Base-by-base conservation (phyloP, 2,329 filamentous ascomycete species). In the Talaromyces albobiverticillius region DNA sequence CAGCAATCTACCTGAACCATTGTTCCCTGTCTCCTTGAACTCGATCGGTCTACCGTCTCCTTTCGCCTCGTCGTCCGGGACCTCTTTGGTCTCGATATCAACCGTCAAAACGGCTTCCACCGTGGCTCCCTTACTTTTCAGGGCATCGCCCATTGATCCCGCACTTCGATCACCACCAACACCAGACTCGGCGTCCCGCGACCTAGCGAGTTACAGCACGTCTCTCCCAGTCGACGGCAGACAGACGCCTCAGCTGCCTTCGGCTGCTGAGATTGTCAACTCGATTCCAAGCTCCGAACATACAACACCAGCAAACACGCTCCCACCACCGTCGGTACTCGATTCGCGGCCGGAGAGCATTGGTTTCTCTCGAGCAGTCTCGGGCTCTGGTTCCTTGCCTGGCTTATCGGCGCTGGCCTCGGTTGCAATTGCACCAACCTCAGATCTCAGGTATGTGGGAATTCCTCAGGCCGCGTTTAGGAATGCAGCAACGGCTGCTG, bases 391-490 rank as follows among this genome's bases (percentile, higher is more conserved):
- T 54, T 73, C 79, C 57, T 71, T 85, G 47, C 83, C 83, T 22
- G 81, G 80, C 22, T 69, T 86, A 50, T 82, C 82, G 49, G 77
- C 82, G 36, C 74, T 86, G 62, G 83, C 83, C 41, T 82, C 81
- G 52, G 73, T 84, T 61, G 80, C 80, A 32, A 76, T 79, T 26
- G 77, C 75, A 51, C 74, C 76, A 38, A 73, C 74, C 62, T 79
- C 76, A 57, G 79, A 74, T 68, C 66, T 77, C 62, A 79, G 79
- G 78, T 81, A 78, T 34, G 55, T 53, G 36, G 26, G 18, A 53
- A 41, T 46, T 40, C 25, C 40, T 40, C 31, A 25, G 46, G 16
- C 38, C 46, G 14, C 31, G 16, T 13, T 40, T 14, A 32, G 45
- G 34, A 47, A 42, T 48, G 45, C 51, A 38, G n/a, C n/a, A n/a